Evolutionary conservation across 2,329 filamentous ascomycete species (phyloP), one percentile per base, ranked within the genome.

Genomic region (Zopfia rhizophila): DNA sequence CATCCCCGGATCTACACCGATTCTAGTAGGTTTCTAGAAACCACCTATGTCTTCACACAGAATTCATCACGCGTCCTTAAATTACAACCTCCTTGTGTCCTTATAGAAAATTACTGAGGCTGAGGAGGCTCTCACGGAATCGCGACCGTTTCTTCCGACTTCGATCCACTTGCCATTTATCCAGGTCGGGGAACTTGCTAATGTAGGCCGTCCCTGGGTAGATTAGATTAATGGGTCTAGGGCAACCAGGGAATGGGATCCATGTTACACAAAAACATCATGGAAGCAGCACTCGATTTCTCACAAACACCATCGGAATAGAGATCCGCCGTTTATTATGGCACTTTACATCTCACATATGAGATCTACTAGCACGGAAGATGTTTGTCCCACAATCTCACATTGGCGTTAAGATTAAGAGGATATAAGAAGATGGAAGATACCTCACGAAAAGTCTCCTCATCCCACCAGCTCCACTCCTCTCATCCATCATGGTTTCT

Each of bases 401-500:
- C 16, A 25, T 29, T 14, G 10, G 4, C 12, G n/a, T 27, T 8
- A 27, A 27, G 24, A 27, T n/a, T 19, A 30, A 22, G 27, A 27
- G 21, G 16, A 38, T 48, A 48, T 48, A 48, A 42, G 32, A 45
- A 30, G 21, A 22, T 2, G 8, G 6, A 12, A 8, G 13, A 36
- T 33, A 24, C 32, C 21, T 31, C 12, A 38, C 29, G 7, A 40
- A n/a, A 25, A 12, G 4, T 14, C 13, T 39, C 33, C 14, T 37
- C 38, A 48, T 42, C 24, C 38, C n/a, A 23, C 31, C 22, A 23
- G 16, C 27, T 31, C 23, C 29, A 35, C n/a, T 38, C 27, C 16
- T 29, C 27, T 14, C 21, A 30, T 45, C 23, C 39, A 46, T 32
- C 42, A 58, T 58, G 53, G 40, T 86, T 27, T 86, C 84, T 23